Evolutionary conservation across 306 rosid species (phyloP), one percentile per base, ranked within the genome.

Genomic region (Notholithocarpus densiflorus): DNA sequence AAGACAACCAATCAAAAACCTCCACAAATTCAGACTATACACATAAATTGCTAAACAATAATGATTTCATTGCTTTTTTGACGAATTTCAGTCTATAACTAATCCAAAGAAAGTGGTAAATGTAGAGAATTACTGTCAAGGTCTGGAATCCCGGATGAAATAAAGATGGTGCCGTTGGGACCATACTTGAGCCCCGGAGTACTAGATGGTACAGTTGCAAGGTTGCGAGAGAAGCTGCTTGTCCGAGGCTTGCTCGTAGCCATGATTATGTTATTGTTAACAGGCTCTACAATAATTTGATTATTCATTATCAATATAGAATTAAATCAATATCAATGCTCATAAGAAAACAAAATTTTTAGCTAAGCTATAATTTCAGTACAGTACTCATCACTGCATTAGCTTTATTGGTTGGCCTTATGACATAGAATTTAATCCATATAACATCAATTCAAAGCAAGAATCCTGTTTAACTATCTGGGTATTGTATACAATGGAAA

Each of bases 171-270:
- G 81, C 92, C 97, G 81, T 92, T 92, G 31, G 97, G 95, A 73
- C 97, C 97, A 75, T 68, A 92, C 84, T 89, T 91, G 17, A 91
- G 85, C 48, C 93, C 92, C 1, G 95, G 91, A 45, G 82, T 81
- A 24, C 76, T 90, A 66, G 93, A 87, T 12, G 82, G 79, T 74
- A 65, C 79, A 31, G 83, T 73, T 1, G 90, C 56, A 57, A 85
- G 26, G 81, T 86, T 92, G 81, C 91, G 97, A 66, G 97, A 92
- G 89, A 94, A 92, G 85, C 97, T 92, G 85, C 95, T 88, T 18
- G 57, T 77, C 80, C 88, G 76, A 71, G 82, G 40, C 89, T 84
- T 92, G 76, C 83, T 68, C 27, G 89, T 56, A 74, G 89, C 86
- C 97, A 94, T 94, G 32, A 76, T 82, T 61, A 82, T 75, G 48